Conservation (phyloP, 106 monocot genomes). For the Platanthera guangdongensis region DNA sequence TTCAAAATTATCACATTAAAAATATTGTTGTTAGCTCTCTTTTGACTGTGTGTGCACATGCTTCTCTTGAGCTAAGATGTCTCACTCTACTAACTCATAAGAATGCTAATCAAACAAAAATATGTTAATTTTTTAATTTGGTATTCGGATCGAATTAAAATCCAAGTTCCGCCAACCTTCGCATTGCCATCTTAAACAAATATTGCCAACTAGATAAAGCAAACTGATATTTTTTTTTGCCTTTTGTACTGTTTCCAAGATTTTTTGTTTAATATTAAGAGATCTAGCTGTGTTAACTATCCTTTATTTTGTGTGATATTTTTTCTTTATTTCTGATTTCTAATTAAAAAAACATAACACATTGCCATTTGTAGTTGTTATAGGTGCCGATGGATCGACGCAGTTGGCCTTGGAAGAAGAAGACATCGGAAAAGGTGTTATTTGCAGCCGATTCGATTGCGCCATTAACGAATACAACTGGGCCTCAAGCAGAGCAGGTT, state of each 20-base stretch:
- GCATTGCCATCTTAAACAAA: background rate
- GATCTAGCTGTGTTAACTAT: background rate
- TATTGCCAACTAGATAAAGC: background rate
- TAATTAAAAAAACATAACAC: background rate
- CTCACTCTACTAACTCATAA: too few species aligned
- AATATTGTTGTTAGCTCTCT: too few species aligned
- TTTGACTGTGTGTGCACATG: too few species aligned
- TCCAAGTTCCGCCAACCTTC: too few species aligned
- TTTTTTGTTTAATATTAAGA: background rate
- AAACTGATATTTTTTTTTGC: background rate
- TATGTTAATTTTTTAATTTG: too few species aligned
- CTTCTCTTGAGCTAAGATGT: too few species aligned
- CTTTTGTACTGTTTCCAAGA: background rate
- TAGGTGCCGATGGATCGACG: background rate
- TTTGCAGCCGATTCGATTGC: background rate
- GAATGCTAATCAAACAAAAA: too few species aligned
- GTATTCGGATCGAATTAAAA: too few species aligned
- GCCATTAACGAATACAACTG: background rate
- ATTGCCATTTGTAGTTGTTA: background rate
- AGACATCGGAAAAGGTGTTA: background rate
- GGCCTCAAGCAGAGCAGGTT: background rate
- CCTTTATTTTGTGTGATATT: background rate
- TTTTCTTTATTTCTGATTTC: too few species aligned
- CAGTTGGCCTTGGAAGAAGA: conserved; percentile 6
- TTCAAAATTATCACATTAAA: too few species aligned